Base-by-base conservation (phyloP, 257 asterid species). In the Nicotiana attenuata region DNA sequence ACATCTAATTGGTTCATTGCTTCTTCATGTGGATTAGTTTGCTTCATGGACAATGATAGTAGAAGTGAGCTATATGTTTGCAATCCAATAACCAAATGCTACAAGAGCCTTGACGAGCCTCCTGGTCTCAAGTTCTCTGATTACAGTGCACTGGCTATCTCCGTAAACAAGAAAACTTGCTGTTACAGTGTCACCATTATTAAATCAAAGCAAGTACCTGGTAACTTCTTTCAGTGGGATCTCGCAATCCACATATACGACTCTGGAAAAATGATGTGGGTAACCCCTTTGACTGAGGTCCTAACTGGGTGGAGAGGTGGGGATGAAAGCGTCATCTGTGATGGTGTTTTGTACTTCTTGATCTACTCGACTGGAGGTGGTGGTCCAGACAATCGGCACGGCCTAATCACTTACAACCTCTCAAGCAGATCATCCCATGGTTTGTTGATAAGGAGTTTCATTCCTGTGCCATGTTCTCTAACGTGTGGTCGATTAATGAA, bases 401-500 rank as follows among this genome's bases (percentile, higher is more conserved):
- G 98, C 13, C 89, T 94, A 45, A 83, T 96, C 50, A 84, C 80
- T 80, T 93, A 93, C 45, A 89, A 94, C 76, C 90, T 93, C 10
- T 47, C 69, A 8, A 86, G 60, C 83, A 86, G 89, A 81, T 84
- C 89, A 1, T 78, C 88, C 3, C 84, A 84, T 8, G 89, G 93
- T 80, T 20, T 86, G 22, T 50, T 94, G 77, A 89, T 88, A 90
- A 90, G 81, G 84, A 93, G 97, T 83, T 94, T 94, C 29, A 77
- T 93, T 41, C 93, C 96, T 0, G 97, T 90, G 26, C 99, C 98
- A 0, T 96, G 97, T 82, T 85, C 98, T 53, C 93, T 96, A 29
- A 96, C 98, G 0, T 94, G 98, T 61, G 98, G 99, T 47, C 95
- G 99, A 2, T 79, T 96, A 82, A 93, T 96, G 98, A 96, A 90